These are phyloP conservation scores for Mycena pura DNA, from an alignment of 768 basidiomycete genomes.

Conservation along the genomic window DNA sequence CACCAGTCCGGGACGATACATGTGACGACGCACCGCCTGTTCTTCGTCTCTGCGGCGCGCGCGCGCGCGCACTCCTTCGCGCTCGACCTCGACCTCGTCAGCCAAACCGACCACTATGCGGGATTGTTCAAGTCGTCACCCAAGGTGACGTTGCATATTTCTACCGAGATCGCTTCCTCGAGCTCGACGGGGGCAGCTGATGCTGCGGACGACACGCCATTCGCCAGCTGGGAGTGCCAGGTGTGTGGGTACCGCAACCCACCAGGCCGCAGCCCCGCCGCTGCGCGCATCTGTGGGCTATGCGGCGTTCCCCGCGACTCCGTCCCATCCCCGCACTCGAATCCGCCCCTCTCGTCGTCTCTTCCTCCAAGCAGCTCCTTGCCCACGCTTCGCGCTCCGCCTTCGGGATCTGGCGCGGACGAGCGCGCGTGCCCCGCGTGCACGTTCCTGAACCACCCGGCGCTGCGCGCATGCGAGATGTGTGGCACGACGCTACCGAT, in stretches of 20 bases:
- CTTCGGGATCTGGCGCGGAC: slow-evolving; percentile 40
- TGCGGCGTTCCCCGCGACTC: slow-evolving; percentile 78
- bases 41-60: slow-evolving; percentile 72
- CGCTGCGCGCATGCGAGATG: slow-evolving; percentile 80
- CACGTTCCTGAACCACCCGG: slow-evolving; percentile 90
- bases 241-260: slow-evolving; percentile 90
- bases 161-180: slow-evolving; percentile 34
- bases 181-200: slow-evolving; percentile 31
- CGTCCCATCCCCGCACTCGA: slow-evolving; percentile 36
- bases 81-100: slow-evolving; percentile 67
- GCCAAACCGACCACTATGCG: slow-evolving; percentile 86
- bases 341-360: slow-evolving; percentile 42
- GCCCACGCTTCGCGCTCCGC: slow-evolving; percentile 47
- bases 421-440: slow-evolving; percentile 78
- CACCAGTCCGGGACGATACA: slow-evolving; percentile 79
- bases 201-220: slow-evolving; percentile 39
- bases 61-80: slow-evolving; percentile 66
- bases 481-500: slow-evolving; percentile 72
- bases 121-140: slow-evolving; percentile 90
- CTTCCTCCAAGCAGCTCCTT: slow-evolving; percentile 36
- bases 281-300: slow-evolving; percentile 73
- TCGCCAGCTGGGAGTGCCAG: slow-evolving; percentile 80
- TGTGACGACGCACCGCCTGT: slow-evolving; percentile 83
- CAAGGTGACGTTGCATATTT: slow-evolving; percentile 83
- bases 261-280: slow-evolving; percentile 73